Base-by-base conservation (phyloP, 257 asterid species). In the Primulina eburnea region DNA sequence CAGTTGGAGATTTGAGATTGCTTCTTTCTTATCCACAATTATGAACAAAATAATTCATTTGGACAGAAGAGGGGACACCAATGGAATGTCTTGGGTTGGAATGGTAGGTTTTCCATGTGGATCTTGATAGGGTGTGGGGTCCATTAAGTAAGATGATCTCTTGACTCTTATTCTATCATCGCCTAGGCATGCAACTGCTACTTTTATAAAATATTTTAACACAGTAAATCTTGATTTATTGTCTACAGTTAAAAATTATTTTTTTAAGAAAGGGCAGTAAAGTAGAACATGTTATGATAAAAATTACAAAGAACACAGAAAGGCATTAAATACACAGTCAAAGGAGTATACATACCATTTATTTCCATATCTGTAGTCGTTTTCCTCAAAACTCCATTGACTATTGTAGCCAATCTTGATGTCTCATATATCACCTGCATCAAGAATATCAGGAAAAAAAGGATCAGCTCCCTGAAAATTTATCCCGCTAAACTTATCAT, bases 381-480 rank as follows among this genome's bases (percentile, higher is more conserved):
- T 79, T 86, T 86, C 80, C 89, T 78, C 83, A 86, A 60, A 66
- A 84, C 89, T 18, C 92, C 89, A 65, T 86, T 86, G 11, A 86
- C 89, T 71, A 86, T 84, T 20, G 92, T 86, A 65, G 92, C 92
- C 33, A 86, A 73, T 71, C 92, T 84, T 71, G 87, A 84, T 64
- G 92, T 84, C 79, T 86, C 89, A 71, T 80, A 82, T 62, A 86
- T 86, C 64, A 86, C 92, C 92, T 86, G 86, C 78, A 72, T 66
- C 17, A 78, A 56, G 56, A 56, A 58, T 62, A 75, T 34, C 30
- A 38, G 57, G 57, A 50, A 35, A 30, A 62, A 62, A 24, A 28
- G 43, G 33, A 8, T 82, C 66, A 76, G 74, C 57, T 67, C 57
- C 21, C 21, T 70, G 29, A 72, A 47, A 3, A 67, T 76, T 69